Base-by-base conservation (phyloP, 1,284 basidiomycete species). In the Mycena sp. region DNA sequence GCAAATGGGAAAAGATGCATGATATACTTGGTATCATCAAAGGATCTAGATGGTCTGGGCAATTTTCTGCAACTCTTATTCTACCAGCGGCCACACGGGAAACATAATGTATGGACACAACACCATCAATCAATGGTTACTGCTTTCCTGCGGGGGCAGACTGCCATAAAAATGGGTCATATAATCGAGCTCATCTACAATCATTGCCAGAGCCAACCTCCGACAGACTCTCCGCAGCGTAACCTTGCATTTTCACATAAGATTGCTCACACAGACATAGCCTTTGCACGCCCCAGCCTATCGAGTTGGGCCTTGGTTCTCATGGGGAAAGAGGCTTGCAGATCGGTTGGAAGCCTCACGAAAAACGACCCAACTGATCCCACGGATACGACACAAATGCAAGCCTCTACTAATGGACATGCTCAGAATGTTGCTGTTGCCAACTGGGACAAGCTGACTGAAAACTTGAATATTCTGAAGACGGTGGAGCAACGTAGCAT, bases 291-390 rank as follows among this genome's bases (percentile, higher is more conserved):
- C 7, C 51, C 51, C 25, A 37, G 25, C 17, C 37, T 54, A 6
- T 54, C 51, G 6, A 43, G n/a, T 30, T 54, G 51, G 51, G 51
- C 38, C 6, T 21, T 54, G 38, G n/a, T 28, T 4, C 37, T 54
- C 19, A 35, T 54, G 5, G 37, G 21, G 6, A 25, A 40, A n/a
- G 51, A 54, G 26, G 21, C 28, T 19, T 12, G 40, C 11, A 25
- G 26, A n/a, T 23, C 40, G 25, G 19, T 43, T 21, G 51, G 51
- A 10, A n/a, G 4, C 12, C 51, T 54, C 51, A 54, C 51, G 4
- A 23, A 54, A 30, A 29, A 54, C 51, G 51, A 54, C n/a, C 51
- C 51, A 16, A 43, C 51, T 17, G 28, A 54, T 43, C 51, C 38
- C 4, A 19, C 14, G 11, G 38, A 54, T 26, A 28, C 14, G 4